Conservation (phyloP, 495 filamentous ascomycete species). For the Aspergillus wentii region DNA sequence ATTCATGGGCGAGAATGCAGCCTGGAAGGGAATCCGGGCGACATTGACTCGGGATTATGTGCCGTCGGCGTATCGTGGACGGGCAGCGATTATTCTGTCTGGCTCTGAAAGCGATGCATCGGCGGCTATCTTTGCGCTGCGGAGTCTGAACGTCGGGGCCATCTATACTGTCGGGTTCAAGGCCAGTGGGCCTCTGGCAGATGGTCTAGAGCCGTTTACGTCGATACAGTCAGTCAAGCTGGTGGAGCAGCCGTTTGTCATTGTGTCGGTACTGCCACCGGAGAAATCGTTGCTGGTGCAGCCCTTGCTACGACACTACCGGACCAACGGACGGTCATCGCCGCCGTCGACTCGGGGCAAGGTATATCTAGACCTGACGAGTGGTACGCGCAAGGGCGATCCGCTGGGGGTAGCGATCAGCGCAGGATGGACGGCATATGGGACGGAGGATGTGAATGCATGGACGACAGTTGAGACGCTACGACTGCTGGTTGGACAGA, state of each 20-base stretch:
- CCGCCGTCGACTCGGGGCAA: slow-evolving; percentile 55
- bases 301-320: slow-evolving; percentile 66
- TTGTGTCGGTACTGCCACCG: slow-evolving; percentile 70
- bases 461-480: slow-evolving; percentile 80
- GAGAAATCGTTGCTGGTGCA: slow-evolving; percentile 78
- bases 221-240: slow-evolving; percentile 72
- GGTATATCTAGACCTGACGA: slow-evolving; percentile 76
- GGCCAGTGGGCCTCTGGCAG: slow-evolving; percentile 56
- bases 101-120: slow-evolving; percentile 65
- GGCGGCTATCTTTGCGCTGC: slow-evolving; percentile 69
- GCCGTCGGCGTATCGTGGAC: slow-evolving; percentile 69
- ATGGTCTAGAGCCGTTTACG: slow-evolving; percentile 70
- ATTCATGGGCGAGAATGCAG: slow-evolving; percentile 71
- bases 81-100: slow-evolving; percentile 69
- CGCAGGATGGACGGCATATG: slow-evolving; percentile 74
- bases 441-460: slow-evolving; percentile 69
- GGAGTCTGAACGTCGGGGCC: slow-evolving; percentile 67
- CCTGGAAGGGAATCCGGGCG: slow-evolving; percentile 78
- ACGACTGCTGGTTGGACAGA: slow-evolving; percentile 72
- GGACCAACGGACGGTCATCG: slow-evolving; percentile 35
- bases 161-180: slow-evolving; percentile 84
- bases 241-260: slow-evolving; percentile 71
- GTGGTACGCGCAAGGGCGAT: slow-evolving; percentile 62
- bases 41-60: slow-evolving; percentile 77
- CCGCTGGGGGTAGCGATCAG: slow-evolving; percentile 62